Evolutionary conservation across 257 asterid species (phyloP).

Genomic region (Ajuga chamaepitys): DNA sequence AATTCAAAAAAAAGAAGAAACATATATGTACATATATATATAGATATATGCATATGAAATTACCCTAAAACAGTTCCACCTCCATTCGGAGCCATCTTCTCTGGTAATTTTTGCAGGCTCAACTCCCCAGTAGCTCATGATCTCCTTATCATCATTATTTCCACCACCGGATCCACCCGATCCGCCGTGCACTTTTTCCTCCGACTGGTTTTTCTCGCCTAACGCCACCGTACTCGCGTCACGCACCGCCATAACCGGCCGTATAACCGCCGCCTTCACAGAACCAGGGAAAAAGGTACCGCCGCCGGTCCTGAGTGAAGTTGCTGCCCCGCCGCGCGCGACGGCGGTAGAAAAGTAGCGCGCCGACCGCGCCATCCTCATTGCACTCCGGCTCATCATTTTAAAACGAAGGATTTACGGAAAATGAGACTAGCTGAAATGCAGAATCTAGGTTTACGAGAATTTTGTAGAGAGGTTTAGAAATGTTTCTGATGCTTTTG

Average conservation of each 20-base stretch:
- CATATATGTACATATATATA: too few relatives aligned
- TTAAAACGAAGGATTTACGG: neutral
- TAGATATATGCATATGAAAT: neutral
- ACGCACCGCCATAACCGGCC: conserved; percentile 31
- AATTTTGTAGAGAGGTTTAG: conserved; percentile 28
- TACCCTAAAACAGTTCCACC: conserved; percentile 71
- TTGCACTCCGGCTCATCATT: conserved; percentile 55
- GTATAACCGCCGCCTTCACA: conserved; percentile 13
- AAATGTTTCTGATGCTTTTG: neutral
- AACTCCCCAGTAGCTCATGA: conserved; percentile 74
- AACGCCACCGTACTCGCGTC: conserved; percentile 42
- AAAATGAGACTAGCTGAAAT: neutral
- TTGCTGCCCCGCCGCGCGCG: conserved; percentile 15
- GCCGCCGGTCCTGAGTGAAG: neutral
- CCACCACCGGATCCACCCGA: conserved; percentile 9
- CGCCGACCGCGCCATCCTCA: conserved; percentile 29
- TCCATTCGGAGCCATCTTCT: conserved; percentile 76
- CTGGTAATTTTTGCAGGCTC: conserved; percentile 37
- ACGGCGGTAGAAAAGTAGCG: conserved; percentile 40
- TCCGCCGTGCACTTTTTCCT: conserved; percentile 17
- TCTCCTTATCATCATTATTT: conserved; percentile 12
- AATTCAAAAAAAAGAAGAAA: too few relatives aligned
- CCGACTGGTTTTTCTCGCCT: conserved; percentile 34
- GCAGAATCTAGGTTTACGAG: neutral
- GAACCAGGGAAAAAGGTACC: conserved; percentile 13